phyloP scores from a whole-genome alignment of 495 filamentous ascomycete genomes.

The Podospora australis region DNA sequence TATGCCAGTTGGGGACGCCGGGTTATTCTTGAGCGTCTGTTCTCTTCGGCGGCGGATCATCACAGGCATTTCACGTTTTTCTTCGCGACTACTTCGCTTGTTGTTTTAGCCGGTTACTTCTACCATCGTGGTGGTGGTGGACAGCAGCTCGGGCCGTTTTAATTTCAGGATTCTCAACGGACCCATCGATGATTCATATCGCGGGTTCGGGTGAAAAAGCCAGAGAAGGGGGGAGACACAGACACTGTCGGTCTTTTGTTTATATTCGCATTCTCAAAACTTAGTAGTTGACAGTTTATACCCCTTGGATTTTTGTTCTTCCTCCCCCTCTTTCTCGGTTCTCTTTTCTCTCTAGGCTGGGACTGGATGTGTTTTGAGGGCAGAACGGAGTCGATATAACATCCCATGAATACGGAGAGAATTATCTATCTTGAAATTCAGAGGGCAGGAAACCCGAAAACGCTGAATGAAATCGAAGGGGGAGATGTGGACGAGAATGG shows the following conservation, averaged over 20 bases:
- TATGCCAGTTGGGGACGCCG: background rate
- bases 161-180: background rate
- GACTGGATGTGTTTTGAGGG: too few species aligned
- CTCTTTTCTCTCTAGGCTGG: too few species aligned
- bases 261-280: constrained; percentile 3
- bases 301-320: constrained; percentile 1
- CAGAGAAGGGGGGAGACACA: background rate
- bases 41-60: too few species aligned
- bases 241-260: background rate
- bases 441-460: too few species aligned
- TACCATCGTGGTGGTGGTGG: too few species aligned
- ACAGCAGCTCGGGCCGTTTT: background rate
- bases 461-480: too few species aligned
- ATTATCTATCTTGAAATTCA: too few species aligned
- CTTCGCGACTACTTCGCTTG: background rate
- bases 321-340: background rate
- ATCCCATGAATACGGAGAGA: too few species aligned
- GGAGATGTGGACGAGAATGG: too few species aligned
- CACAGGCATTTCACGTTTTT: background rate
- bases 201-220: background rate
- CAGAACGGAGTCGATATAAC: too few species aligned
- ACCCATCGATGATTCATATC: too few species aligned
- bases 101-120: constrained; percentile 1
- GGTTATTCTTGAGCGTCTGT: background rate
- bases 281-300: constrained; percentile 4